Evolutionary conservation across 352 stramenopile genomes (phyloP).

Genomic region (Pythium rhizo-oryzae): DNA sequence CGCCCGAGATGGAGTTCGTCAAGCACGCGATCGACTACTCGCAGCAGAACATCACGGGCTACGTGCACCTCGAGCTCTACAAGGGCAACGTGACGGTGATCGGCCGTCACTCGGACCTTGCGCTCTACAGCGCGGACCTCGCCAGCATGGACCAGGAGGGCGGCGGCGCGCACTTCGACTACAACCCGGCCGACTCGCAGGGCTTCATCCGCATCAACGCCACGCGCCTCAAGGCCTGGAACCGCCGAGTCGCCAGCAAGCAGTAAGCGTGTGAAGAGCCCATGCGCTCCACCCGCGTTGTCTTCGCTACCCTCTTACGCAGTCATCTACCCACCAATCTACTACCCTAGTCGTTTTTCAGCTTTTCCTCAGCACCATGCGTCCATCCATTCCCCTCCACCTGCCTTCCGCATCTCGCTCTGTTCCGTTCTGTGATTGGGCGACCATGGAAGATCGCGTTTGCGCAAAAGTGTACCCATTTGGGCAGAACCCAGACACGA

Average conservation of each 20-base stretch:
- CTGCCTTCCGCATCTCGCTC: background rate
- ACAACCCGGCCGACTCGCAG: constrained; percentile 97
- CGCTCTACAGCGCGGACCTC: constrained; percentile 97
- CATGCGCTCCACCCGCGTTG: background rate
- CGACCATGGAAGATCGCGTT: constrained; percentile 8
- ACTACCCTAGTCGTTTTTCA: background rate
- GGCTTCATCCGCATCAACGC: constrained; percentile 99
- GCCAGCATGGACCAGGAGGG: constrained; percentile 99
- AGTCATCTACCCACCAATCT: constrained; percentile 11
- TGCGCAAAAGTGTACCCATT: constrained; percentile 13
- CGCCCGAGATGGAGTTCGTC: constrained; percentile 99
- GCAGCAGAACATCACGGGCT: constrained; percentile 95
- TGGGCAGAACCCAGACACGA: background rate
- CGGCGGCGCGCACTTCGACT: constrained; percentile 95
- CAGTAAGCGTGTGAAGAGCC: constrained; percentile 4
- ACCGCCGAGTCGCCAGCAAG: constrained; percentile 49
- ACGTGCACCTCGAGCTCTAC: constrained; percentile 96
- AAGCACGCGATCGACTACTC: constrained; percentile 94
- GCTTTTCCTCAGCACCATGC: background rate
- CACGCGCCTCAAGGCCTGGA: constrained; percentile 96
- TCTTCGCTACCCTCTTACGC: background rate
- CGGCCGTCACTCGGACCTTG: constrained; percentile 91
- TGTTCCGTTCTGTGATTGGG: constrained; percentile 1
- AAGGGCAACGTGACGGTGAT: constrained; percentile 98
- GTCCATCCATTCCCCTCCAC: background rate